Evolutionary conservation across 2,329 filamentous ascomycete species (phyloP).

Genomic region (Fusarium praegraminearum): DNA sequence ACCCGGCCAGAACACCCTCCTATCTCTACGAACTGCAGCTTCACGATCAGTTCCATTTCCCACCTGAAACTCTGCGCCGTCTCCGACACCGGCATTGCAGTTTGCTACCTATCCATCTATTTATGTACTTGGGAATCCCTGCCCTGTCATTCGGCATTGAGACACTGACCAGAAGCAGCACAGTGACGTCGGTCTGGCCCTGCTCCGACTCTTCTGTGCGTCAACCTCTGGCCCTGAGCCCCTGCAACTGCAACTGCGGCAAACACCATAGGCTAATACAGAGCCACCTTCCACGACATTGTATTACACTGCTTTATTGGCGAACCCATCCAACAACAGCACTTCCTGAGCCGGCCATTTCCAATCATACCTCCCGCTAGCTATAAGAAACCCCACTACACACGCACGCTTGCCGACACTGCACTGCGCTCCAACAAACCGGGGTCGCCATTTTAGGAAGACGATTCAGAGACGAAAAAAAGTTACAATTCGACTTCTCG

Average conservation of each 20-base stretch:
- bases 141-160: conserved; percentile 34
- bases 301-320: conserved; percentile 6
- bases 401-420: conserved; percentile 26
- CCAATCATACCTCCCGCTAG: conserved; percentile 42
- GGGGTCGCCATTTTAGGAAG: conserved; percentile 40
- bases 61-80: not conserved
- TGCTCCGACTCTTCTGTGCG: conserved; percentile 28
- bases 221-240: conserved; percentile 18
- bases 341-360: conserved; percentile 39
- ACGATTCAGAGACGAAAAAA: conserved; percentile 30
- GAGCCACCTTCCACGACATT: conserved; percentile 13
- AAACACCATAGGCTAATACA: conserved; percentile 21
- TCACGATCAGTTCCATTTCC: not conserved
- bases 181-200: conserved; percentile 36
- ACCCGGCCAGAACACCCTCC: not conserved
- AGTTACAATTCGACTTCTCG: conserved; percentile 19
- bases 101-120: not conserved
- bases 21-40: not conserved
- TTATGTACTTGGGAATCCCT: conserved; percentile 30
- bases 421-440: conserved; percentile 40
- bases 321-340: conserved; percentile 10
- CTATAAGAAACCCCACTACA: conserved; percentile 33
- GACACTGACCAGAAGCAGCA: conserved; percentile 3
- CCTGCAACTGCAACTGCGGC: conserved; percentile 16
- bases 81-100: conserved; percentile 32